Evolutionary conservation across 257 asterid genomes (phyloP), one percentile per base, ranked within the genome.

Genomic region (Fraxinus anomala): DNA sequence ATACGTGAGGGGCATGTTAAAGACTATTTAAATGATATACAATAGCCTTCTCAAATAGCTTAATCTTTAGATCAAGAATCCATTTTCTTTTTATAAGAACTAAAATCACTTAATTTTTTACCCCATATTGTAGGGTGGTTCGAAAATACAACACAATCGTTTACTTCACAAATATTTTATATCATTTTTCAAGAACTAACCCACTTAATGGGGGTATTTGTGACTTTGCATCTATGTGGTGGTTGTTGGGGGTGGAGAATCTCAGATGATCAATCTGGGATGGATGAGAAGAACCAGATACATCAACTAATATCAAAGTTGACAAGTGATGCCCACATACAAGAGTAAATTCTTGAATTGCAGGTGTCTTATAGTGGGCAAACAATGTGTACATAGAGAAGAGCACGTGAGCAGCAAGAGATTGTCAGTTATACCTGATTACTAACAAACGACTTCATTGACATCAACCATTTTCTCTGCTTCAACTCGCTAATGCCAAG

Each of bases 381-480:
- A 59, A 54, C 12, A 36, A 70, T 6, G 9, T 24, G 66, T 26
- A 17, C n/a, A 47, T 8, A 73, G 26, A 21, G 42, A 39, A 26
- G 30, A 39, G 67, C 51, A 40, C 8, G 68, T 21, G 54, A 61
- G 68, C n/a, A 77, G 67, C 67, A 16, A 80, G 49, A 74, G 47
- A 9, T 36, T 72, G 71, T 33, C 6, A 67, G 44, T 84, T 79
- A 65, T 90, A 94, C 99, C 97, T 96, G 99, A 83, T 89, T 92
- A 61, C 97, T 96, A 67, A 96, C 92, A 87, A 96, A 93, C 68
- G 94, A 83, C 90, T 84, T 88, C 90, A 96, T 87, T 9, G 99
- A 96, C 99, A 96, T 86, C 80, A 96, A 80, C 99, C 99, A 96
- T 83, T 96, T 93, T 83, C 98, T 89, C 78, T 91, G 90, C 84